These are phyloP conservation scores for Tylopilus rubrobrunneus DNA, from an alignment of 768 basidiomycete species.

Conservation along the genomic window DNA sequence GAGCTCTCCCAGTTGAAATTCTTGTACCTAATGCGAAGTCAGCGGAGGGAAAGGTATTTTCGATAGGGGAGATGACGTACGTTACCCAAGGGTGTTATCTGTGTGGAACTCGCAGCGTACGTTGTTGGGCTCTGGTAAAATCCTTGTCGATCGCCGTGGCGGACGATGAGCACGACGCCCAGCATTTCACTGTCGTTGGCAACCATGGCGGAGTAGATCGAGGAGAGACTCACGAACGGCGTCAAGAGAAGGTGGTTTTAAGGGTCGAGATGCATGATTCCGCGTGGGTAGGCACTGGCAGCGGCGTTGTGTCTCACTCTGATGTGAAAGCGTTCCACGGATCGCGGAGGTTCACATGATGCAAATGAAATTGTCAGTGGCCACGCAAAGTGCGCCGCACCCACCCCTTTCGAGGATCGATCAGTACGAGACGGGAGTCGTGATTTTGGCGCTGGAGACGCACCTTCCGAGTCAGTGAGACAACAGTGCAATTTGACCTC, in stretches of 20 bases:
- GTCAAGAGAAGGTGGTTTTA: not conserved
- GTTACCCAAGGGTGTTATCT: conserved; percentile 67
- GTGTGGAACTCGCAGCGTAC: conserved; percentile 52
- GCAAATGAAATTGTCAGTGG: too few relatives aligned
- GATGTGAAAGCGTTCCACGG: too few relatives aligned
- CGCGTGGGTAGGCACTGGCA: not conserved
- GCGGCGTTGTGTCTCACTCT: not conserved
- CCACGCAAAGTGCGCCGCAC: too few relatives aligned
- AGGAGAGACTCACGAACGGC: not conserved
- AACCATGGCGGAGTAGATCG: conserved; percentile 9
- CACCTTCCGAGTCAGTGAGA: too few relatives aligned
- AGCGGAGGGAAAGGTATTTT: not conserved
- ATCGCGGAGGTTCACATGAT: too few relatives aligned
- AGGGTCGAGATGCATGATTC: not conserved
- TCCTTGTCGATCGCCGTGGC: conserved; percentile 61
- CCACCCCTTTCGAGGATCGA: too few relatives aligned
- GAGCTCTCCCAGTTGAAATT: conserved; percentile 51
- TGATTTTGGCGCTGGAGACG: too few relatives aligned
- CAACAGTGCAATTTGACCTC: too few relatives aligned
- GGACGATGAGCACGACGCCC: conserved; percentile 53
- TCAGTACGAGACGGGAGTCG: too few relatives aligned
- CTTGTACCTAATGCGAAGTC: conserved; percentile 43
- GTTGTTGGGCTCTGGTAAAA: conserved; percentile 63
- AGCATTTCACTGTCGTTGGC: conserved; percentile 35
- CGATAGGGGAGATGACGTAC: conserved; percentile 32